Evolutionary conservation across 2,329 filamentous ascomycete species (phyloP).

Genomic region (Knufia petricola): DNA sequence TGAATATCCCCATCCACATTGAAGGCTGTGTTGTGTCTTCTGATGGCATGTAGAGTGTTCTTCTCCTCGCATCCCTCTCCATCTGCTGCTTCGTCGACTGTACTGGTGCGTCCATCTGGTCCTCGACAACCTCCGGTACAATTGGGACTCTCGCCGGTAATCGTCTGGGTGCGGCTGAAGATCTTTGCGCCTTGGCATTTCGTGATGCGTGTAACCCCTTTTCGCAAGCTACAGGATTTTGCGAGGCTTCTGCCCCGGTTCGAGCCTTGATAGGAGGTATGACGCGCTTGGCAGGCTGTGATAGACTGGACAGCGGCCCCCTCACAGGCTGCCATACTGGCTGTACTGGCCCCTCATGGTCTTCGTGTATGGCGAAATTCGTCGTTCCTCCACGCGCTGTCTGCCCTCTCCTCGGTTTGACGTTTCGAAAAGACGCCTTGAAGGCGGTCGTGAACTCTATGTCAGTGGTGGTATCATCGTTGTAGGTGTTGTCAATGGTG

Average conservation of each 20-base stretch:
- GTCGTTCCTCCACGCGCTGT: conserved; percentile 25
- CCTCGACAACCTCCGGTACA: not conserved
- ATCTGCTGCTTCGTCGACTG: not conserved
- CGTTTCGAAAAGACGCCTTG: conserved; percentile 21
- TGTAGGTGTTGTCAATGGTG: conserved; percentile 5
- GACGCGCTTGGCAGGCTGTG: conserved; percentile 11
- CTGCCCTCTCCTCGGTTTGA: conserved; percentile 24
- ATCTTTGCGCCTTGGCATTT: not conserved
- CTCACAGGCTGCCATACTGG: not conserved
- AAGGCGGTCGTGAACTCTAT: conserved; percentile 36
- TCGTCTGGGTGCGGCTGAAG: conserved; percentile 1
- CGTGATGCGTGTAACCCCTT: not conserved
- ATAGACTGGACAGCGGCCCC: conserved; percentile 8
- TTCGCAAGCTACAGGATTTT: not conserved
- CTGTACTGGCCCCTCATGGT: conserved; percentile 15
- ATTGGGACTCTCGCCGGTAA: not conserved
- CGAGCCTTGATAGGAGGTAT: conserved; percentile 30
- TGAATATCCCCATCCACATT: conserved; percentile 37
- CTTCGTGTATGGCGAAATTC: conserved; percentile 33
- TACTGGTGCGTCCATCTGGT: not conserved
- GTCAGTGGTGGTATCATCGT: conserved; percentile 30
- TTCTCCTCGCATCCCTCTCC: conserved; percentile 25
- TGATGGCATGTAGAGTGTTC: conserved; percentile 34
- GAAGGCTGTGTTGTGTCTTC: conserved; percentile 35
- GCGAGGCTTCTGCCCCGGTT: conserved; percentile 26